phyloP scores from a whole-genome alignment of 495 filamentous ascomycete genomes.

The Podospora conica region DNA sequence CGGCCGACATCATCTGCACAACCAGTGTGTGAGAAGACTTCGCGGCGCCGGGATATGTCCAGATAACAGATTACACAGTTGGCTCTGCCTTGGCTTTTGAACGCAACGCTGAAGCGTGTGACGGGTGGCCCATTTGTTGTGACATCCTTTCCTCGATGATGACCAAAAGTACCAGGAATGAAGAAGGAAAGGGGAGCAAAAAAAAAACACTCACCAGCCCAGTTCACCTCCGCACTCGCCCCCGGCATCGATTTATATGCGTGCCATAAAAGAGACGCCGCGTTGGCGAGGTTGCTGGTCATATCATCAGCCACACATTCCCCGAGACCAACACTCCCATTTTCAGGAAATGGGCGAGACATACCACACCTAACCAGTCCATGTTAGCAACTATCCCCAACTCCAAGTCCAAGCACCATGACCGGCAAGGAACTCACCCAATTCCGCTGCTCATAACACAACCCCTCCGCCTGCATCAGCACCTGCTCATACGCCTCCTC shows the following conservation, averaged over 20 bases:
- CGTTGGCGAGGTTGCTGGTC: conserved; percentile 74
- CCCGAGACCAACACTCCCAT: neutral
- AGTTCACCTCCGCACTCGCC: conserved; percentile 71
- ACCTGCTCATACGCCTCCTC: conserved; percentile 72
- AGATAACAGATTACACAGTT: too few relatives aligned
- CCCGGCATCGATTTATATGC: conserved; percentile 70
- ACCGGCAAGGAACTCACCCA: conserved; percentile 56
- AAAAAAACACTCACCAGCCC: conserved; percentile 57
- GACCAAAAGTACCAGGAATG: neutral
- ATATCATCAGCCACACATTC: neutral
- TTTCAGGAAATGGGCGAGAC: neutral
- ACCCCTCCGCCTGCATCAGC: conserved; percentile 58
- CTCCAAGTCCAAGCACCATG: neutral
- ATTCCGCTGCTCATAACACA: conserved; percentile 76
- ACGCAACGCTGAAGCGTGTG: too few relatives aligned
- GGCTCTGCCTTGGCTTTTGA: too few relatives aligned
- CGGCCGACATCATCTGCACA: too few relatives aligned
- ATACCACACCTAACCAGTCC: conserved; percentile 52
- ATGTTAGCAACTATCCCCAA: neutral
- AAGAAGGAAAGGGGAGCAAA: neutral
- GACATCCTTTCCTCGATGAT: too few relatives aligned
- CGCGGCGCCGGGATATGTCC: too few relatives aligned
- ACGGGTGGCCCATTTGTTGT: too few relatives aligned
- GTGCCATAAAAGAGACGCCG: conserved; percentile 82
- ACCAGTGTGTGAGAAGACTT: too few relatives aligned